phyloP scores from a whole-genome alignment of 169 alveolate species.

The Eimeria brunetti region DNA sequence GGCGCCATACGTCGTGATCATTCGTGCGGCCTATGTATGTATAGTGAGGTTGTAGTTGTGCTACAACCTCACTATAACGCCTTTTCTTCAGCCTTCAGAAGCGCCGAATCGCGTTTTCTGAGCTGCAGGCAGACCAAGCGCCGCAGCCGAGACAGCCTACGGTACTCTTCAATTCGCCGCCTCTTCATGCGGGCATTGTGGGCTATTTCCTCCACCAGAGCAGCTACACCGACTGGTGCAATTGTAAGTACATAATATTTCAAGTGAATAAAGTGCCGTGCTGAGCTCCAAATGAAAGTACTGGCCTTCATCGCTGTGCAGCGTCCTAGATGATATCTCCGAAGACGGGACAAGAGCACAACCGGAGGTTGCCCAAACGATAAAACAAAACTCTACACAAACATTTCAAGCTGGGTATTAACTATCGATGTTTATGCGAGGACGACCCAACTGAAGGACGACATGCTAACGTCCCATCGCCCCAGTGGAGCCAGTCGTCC shows the following conservation, averaged over 20 bases:
- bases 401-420: background rate
- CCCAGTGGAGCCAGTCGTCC: background rate
- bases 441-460: background rate
- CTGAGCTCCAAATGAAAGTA: slow-evolving; percentile 38
- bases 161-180: slow-evolving; percentile 13
- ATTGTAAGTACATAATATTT: slow-evolving; percentile 18
- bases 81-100: slow-evolving; percentile 31
- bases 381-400: background rate
- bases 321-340: background rate
- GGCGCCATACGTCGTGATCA: slow-evolving; percentile 5
- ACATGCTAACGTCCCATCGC: background rate
- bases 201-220: slow-evolving; percentile 48
- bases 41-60: background rate
- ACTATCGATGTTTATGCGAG: background rate
- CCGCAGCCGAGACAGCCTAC: slow-evolving; percentile 28
- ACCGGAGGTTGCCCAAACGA: too few species aligned
- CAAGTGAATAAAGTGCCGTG: slow-evolving; percentile 5
- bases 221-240: slow-evolving; percentile 43
- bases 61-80: background rate
- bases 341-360: background rate
- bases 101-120: slow-evolving; percentile 18
- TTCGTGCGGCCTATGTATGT: background rate
- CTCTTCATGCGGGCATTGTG: slow-evolving; percentile 43
- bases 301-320: slow-evolving; percentile 20
- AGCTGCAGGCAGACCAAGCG: slow-evolving; percentile 42